phyloP scores from a whole-genome alignment of 768 basidiomycete species.

The Termitomyces titanicus region DNA sequence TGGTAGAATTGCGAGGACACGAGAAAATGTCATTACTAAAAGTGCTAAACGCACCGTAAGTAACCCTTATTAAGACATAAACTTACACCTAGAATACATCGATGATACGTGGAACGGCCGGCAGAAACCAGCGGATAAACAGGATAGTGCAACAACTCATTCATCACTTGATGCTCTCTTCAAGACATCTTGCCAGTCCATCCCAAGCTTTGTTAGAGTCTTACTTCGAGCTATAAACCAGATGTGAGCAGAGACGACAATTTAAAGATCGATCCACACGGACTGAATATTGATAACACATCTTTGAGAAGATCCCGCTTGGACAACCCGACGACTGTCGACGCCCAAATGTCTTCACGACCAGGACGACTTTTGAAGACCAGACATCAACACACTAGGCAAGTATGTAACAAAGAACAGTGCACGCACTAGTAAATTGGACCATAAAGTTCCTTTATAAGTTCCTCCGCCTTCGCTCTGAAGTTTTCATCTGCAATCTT shows the following conservation, averaged over 20 bases:
- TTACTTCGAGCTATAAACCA: constrained; percentile 60
- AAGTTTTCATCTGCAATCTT: constrained; percentile 90
- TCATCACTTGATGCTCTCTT: constrained; percentile 61
- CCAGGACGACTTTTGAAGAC: constrained; percentile 57
- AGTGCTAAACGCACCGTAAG: neutral
- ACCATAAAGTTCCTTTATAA: constrained; percentile 86
- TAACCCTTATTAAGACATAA: neutral
- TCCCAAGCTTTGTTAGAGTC: constrained; percentile 66
- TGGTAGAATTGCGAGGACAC: too few species aligned
- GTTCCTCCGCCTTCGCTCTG: constrained; percentile 82
- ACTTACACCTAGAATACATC: constrained; percentile 1
- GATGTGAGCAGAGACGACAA: neutral
- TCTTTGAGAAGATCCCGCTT: constrained; percentile 86
- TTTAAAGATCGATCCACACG: constrained; percentile 20
- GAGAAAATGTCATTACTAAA: neutral
- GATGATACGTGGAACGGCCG: neutral
- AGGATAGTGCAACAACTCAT: constrained; percentile 7
- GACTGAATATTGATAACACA: constrained; percentile 76
- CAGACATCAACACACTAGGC: neutral
- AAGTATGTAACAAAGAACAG: neutral
- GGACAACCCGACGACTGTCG: constrained; percentile 62
- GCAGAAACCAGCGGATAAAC: neutral
- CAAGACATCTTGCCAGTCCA: constrained; percentile 81
- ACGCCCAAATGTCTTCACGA: constrained; percentile 61
- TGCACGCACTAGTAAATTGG: constrained; percentile 83